These are phyloP conservation scores for Erythrophleum ivorense DNA, from an alignment of 331 rosid species.

Conservation along the genomic window DNA sequence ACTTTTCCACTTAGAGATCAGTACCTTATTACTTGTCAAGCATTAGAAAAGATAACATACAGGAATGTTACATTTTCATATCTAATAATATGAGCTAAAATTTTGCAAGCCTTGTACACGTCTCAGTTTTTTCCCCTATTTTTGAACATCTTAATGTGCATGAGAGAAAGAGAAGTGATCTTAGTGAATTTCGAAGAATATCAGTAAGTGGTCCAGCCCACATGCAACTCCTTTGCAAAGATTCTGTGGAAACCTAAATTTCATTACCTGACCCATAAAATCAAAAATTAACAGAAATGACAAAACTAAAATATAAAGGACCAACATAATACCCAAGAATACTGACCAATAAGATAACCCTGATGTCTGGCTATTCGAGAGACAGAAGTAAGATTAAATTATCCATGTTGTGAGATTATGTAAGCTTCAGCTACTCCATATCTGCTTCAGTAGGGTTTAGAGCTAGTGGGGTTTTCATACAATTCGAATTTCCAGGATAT, in stretches of 20 bases:
- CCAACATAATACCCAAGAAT: neutral
- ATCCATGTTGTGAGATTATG: neutral
- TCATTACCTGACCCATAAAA: neutral
- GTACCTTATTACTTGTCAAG: neutral
- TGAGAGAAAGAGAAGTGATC: neutral
- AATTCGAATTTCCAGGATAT: neutral
- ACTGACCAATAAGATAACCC: neutral
- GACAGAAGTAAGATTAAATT: neutral
- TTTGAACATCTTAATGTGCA: neutral
- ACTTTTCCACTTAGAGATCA: constrained; percentile 14
- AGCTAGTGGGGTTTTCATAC: neutral
- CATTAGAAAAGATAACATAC: neutral
- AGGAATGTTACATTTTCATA: neutral
- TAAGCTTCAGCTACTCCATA: neutral
- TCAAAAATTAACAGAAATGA: neutral
- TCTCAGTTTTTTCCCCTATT: neutral
- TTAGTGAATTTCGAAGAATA: too few species aligned
- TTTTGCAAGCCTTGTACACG: too few species aligned
- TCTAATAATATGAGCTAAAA: too few species aligned
- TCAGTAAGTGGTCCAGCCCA: neutral
- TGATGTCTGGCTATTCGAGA: neutral
- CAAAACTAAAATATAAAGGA: neutral
- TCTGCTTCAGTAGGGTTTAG: too few species aligned
- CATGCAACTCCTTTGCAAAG: neutral
- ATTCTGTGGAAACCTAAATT: neutral